Evolutionary conservation across 2,329 filamentous ascomycete species (phyloP), one percentile per base, ranked within the genome.

Genomic region (Colletotrichum phormii): DNA sequence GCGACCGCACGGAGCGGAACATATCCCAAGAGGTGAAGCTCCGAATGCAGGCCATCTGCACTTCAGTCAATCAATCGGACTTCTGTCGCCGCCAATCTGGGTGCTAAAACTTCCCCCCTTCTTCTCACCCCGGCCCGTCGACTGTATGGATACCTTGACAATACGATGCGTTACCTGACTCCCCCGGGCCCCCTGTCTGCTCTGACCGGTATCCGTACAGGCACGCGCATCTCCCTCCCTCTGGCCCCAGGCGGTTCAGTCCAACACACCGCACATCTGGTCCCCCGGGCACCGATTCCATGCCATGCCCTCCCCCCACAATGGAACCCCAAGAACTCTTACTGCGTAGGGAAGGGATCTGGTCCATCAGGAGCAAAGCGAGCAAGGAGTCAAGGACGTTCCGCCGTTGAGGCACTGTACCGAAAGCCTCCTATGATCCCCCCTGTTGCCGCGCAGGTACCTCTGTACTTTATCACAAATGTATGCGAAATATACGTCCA

Each of bases 211-310:
- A n/a, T n/a, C n/a, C n/a, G n/a, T n/a, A 73, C 57, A 72, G 70
- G 70, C 70, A 72, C 37, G 64, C 60, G 70, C 64, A 64, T 65
- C 57, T 63, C n/a, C 58, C 57, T 63, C n/a, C 53, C 62, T 65
- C 60, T 65, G 67, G 54, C 51, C 64, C 61, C 33, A 51, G 31
- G 60, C 71, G 71, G 67, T 71, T 61, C 59, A 70, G 59, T 71
- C 63, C 71, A 74, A 73, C 73, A 67, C 73, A 75, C 73, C 73
- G 73, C 67, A 75, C 71, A 67, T 75, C 73, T 75, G 60, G 67
- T 53, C 70, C 64, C 69, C 69, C 65, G 26, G 63, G 60, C 69
- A 63, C 33, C 24, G 57, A 33, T 63, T 49, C 68, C 69, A 55
- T 71, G 64, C 67, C 65, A 62, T 64, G 29, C 51, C 29, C 33